These are phyloP conservation scores for Fusarium nematophilum DNA, from an alignment of 2,329 filamentous ascomycete species.

Conservation along the genomic window DNA sequence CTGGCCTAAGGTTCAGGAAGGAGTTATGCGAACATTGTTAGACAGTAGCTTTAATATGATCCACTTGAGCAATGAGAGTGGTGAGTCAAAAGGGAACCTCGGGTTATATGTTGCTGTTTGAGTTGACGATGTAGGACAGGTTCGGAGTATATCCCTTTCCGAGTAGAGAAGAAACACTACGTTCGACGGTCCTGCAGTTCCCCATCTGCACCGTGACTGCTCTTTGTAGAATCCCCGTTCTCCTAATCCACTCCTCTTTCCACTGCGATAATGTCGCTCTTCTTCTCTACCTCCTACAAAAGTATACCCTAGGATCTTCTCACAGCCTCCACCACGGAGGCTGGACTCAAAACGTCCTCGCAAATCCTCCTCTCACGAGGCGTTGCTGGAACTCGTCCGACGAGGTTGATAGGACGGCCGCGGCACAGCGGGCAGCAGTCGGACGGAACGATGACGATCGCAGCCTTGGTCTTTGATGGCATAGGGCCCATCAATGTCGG, in stretches of 20 bases:
- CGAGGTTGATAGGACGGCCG: conserved; percentile 14
- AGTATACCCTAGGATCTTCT: neutral
- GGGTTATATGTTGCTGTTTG: neutral
- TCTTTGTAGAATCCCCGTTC: too few relatives aligned
- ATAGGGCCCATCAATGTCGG: conserved; percentile 20
- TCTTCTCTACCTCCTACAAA: neutral
- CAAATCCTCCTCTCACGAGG: conserved; percentile 45
- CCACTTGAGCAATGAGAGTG: neutral
- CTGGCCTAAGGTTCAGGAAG: conserved; percentile 17
- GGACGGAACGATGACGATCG: conserved; percentile 23
- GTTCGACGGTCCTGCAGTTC: too few relatives aligned
- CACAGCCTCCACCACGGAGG: conserved; percentile 13
- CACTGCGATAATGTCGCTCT: neutral
- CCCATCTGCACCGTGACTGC: too few relatives aligned
- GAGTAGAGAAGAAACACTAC: too few relatives aligned
- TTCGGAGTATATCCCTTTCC: too few relatives aligned
- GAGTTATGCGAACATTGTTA: conserved; percentile 16
- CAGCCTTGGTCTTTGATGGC: conserved; percentile 29
- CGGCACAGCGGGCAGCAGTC: conserved; percentile 7
- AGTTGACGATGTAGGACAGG: neutral
- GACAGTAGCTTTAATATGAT: conserved; percentile 5
- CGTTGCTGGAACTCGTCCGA: conserved; percentile 34
- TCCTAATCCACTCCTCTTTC: too few relatives aligned
- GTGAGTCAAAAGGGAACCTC: neutral
- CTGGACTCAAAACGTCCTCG: conserved; percentile 40